Evolutionary conservation across 2,329 filamentous ascomycete genomes (phyloP).

Genomic region (Fusarium sp.): DNA sequence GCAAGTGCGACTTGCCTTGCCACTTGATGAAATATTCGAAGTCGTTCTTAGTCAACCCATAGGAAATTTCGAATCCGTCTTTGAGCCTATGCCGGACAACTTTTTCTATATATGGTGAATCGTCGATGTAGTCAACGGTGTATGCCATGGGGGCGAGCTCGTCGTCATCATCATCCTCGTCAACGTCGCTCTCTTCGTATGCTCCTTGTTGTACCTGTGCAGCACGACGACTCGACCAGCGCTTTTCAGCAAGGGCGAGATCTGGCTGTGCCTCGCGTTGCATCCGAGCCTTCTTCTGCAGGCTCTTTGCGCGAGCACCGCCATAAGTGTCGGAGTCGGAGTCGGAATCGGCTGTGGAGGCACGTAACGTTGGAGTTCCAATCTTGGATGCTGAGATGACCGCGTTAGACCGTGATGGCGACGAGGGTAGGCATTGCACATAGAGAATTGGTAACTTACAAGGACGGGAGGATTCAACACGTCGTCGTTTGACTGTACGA

Average conservation of each 20-base stretch:
- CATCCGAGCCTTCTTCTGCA: conserved; percentile 80
- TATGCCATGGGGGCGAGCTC: conserved; percentile 72
- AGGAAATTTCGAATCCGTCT: conserved; percentile 69
- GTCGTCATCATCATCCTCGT: conserved; percentile 72
- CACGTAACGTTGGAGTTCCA: conserved; percentile 63
- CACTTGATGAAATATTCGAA: conserved; percentile 97
- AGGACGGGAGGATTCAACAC: conserved; percentile 70
- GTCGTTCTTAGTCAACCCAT: conserved; percentile 72
- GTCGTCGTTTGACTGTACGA: conserved; percentile 74
- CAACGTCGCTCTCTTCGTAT: conserved; percentile 74
- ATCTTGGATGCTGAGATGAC: conserved; percentile 64
- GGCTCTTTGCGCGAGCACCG: conserved; percentile 73
- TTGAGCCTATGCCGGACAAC: conserved; percentile 87
- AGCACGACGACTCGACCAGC: conserved; percentile 89
- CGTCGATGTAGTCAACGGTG: conserved; percentile 75
- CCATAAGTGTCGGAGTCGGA: conserved; percentile 83
- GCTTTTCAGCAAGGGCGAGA: conserved; percentile 79
- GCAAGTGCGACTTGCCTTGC: conserved; percentile 94
- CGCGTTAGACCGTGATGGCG: conserved; percentile 26
- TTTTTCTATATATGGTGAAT: conserved; percentile 86
- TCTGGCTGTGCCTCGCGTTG: conserved; percentile 74
- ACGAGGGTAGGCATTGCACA: neutral
- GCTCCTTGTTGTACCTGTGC: conserved; percentile 72
- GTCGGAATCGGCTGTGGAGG: conserved; percentile 69
- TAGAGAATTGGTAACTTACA: conserved; percentile 57